Evolutionary conservation across 192 early-diverging fungal genomes (phyloP).

Genomic region (Phlyctochytrium bullatum): DNA sequence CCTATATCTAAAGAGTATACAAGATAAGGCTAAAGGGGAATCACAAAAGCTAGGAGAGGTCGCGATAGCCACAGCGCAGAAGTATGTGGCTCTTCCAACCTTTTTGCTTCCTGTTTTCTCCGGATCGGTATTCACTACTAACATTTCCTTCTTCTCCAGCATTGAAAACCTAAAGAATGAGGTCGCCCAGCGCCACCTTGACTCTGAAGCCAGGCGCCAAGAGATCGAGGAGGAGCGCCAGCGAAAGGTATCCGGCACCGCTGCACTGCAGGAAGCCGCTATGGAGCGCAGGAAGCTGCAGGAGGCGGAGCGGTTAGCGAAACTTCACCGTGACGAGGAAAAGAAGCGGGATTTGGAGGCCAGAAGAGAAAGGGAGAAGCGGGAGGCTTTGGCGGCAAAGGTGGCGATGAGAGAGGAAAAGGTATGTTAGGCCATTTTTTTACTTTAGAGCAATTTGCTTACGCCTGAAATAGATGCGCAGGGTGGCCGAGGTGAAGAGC

Average conservation of each 20-base stretch:
- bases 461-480: constrained; percentile 7
- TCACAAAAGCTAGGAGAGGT: constrained; percentile 24
- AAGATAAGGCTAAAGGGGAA: constrained; percentile 37
- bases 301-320: constrained; percentile 25
- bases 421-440: constrained; percentile 18
- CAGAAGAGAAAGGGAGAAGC: constrained; percentile 18
- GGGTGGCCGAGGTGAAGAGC: constrained; percentile 15
- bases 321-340: constrained; percentile 24
- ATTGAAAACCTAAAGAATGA: constrained; percentile 33
- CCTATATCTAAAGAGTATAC: constrained; percentile 21
- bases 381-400: constrained; percentile 17
- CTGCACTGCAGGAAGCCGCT: constrained; percentile 31
- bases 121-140: not conserved
- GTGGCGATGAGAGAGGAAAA: constrained; percentile 28
- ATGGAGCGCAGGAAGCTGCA: constrained; percentile 21
- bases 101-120: not conserved
- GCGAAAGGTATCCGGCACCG: constrained; percentile 16
- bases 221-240: constrained; percentile 26
- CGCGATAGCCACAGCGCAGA: constrained; percentile 21
- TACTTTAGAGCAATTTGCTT: constrained; percentile 1
- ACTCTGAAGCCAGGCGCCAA: constrained; percentile 21
- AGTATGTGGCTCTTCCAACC: not conserved
- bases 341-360: constrained; percentile 27
- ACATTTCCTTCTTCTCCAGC: constrained; percentile 11
- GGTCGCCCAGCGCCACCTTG: constrained; percentile 30